Conservation (phyloP, 306 rosid species). For the Trichosanthes truncata region DNA sequence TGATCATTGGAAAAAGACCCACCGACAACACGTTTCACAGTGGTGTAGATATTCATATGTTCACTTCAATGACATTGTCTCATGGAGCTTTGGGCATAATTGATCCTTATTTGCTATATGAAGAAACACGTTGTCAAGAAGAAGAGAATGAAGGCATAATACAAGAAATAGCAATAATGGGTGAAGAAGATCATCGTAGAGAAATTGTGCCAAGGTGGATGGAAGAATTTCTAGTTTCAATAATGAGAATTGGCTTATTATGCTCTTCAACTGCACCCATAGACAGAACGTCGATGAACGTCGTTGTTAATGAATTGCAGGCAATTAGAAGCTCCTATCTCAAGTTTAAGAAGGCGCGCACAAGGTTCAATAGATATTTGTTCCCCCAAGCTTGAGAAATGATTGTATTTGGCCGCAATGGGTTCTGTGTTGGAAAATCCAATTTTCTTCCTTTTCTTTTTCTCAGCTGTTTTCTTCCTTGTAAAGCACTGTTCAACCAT, state of each 20-base stretch:
- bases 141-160: neutral
- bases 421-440: neutral
- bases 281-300: neutral
- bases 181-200: neutral
- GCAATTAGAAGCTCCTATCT: neutral
- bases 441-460: no score
- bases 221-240: slow-evolving; percentile 26
- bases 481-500: no score
- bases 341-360: neutral
- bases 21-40: slow-evolving; percentile 8
- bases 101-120: neutral
- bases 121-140: neutral
- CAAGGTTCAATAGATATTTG: neutral
- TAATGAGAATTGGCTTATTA: slow-evolving; percentile 28
- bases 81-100: slow-evolving; percentile 20
- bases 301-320: neutral
- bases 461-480: no score
- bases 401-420: neutral
- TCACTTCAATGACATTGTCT: slow-evolving; percentile 8
- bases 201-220: neutral
- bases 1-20: slow-evolving; percentile 24
- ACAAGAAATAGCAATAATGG: neutral
- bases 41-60: slow-evolving; percentile 17
- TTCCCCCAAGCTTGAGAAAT: no score
- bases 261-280: slow-evolving; percentile 22